phyloP scores from a whole-genome alignment of 2,329 filamentous ascomycete genomes.

The Phaeoacremonium minimum region DNA sequence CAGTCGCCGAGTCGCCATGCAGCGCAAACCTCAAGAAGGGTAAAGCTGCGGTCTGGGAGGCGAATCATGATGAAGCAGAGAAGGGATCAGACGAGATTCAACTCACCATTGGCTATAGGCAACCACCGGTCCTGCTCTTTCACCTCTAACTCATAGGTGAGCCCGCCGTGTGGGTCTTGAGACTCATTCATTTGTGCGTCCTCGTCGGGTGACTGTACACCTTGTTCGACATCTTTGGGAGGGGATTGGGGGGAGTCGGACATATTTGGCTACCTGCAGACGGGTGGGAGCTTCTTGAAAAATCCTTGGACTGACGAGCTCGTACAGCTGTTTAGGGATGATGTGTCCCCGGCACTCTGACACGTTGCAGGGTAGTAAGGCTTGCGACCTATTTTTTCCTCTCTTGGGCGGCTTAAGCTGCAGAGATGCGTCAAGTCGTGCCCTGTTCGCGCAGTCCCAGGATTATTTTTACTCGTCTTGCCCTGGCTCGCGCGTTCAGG shows the following conservation, averaged over 20 bases:
- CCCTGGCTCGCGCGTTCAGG: slow-evolving; percentile 36
- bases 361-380: slow-evolving; percentile 56
- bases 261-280: slow-evolving; percentile 81
- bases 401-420: slow-evolving; percentile 42
- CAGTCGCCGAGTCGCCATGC: slow-evolving; percentile 21
- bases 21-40: slow-evolving; percentile 20
- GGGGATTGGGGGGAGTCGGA: slow-evolving; percentile 82
- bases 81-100: slow-evolving; percentile 29
- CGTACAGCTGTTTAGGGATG: slow-evolving; percentile 52
- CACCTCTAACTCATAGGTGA: slow-evolving; percentile 92
- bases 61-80: slow-evolving; percentile 28
- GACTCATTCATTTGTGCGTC: slow-evolving; percentile 90
- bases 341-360: slow-evolving; percentile 50
- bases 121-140: slow-evolving; percentile 99
- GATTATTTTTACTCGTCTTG: slow-evolving; percentile 23
- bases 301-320: slow-evolving; percentile 51
- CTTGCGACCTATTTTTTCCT: slow-evolving; percentile 40
- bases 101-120: slow-evolving; percentile 99
- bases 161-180: slow-evolving; percentile 72
- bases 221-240: slow-evolving; percentile 91
- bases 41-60: slow-evolving; percentile 20
- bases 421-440: slow-evolving; percentile 50
- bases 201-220: slow-evolving; percentile 88
- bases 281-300: slow-evolving; percentile 59
- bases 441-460: slow-evolving; percentile 18